phyloP scores from a whole-genome alignment of 2,329 filamentous ascomycete species.

The Monilinia aucupariae region DNA sequence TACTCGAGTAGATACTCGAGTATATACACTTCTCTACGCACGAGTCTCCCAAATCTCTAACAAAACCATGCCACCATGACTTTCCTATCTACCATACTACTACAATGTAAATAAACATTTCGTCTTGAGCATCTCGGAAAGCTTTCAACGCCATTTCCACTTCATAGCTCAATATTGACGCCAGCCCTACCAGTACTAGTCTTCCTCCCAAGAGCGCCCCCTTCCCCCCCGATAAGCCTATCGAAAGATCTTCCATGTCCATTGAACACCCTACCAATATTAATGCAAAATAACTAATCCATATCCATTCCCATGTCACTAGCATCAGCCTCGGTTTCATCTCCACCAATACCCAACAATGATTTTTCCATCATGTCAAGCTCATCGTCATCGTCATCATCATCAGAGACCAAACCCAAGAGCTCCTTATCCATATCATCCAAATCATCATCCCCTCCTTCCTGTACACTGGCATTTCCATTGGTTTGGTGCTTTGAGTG shows the following conservation, averaged over 20 bases:
- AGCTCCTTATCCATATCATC: conserved; percentile 52
- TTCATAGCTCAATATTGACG: conserved; percentile 2
- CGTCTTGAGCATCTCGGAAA: not conserved
- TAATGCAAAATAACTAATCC: conserved; percentile 22
- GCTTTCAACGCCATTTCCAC: not conserved
- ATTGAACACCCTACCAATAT: conserved; percentile 10
- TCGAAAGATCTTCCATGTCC: conserved; percentile 4
- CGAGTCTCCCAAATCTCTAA: not conserved
- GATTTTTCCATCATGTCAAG: conserved; percentile 44
- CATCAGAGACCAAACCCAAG: conserved; percentile 42
- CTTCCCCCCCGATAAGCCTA: conserved; percentile 10
- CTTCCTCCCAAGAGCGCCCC: conserved; percentile 3
- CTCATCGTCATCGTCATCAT: conserved; percentile 41
- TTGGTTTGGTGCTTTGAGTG: conserved; percentile 39
- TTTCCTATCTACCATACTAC: not conserved
- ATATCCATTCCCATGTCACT: conserved; percentile 34
- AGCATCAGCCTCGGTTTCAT: conserved; percentile 35
- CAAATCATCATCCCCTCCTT: conserved; percentile 42
- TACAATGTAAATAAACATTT: not conserved
- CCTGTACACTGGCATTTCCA: conserved; percentile 19
- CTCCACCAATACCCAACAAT: conserved; percentile 31
- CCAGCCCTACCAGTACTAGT: not conserved
- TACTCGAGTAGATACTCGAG: too few species aligned
- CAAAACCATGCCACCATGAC: not conserved
- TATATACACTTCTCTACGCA: too few species aligned